A percentile compares a stretch with the other conserved stretches of the same genome.
Conservation (phyloP, 2,329 filamentous ascomycete genomes). For the Knufia fluminis region DNA sequence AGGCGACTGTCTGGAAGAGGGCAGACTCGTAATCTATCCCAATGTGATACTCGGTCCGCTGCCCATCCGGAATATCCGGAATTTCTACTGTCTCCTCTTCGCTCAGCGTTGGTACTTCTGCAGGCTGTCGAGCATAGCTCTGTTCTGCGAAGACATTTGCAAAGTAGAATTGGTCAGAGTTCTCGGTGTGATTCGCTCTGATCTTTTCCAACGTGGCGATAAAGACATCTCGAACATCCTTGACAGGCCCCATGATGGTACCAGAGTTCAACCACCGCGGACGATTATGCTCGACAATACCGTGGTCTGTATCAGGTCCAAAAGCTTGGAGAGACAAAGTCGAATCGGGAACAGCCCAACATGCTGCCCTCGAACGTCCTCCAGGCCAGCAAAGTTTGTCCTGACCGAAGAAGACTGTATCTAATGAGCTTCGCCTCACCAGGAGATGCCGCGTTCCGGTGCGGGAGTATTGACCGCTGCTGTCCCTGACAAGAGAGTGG, state of each 20-base stretch:
- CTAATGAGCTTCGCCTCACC: constrained; percentile 21
- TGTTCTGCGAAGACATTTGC: constrained; percentile 37
- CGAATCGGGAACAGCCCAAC: constrained; percentile 44
- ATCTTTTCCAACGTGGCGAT: constrained; percentile 27
- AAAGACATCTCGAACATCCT: constrained; percentile 30
- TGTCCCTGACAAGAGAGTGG: constrained; percentile 34
- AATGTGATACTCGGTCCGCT: constrained; percentile 27
- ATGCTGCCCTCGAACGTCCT: constrained; percentile 38
- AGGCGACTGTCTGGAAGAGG: constrained; percentile 34
- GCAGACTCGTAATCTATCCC: constrained; percentile 35
- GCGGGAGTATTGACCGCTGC: too few species aligned
- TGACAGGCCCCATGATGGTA: constrained; percentile 43
- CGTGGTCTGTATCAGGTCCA: constrained; percentile 38
- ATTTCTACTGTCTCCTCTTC: background rate
- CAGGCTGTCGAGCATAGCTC: constrained; percentile 32
- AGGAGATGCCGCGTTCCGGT: too few species aligned
- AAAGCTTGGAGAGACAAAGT: constrained; percentile 41
- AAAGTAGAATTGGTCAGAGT: constrained; percentile 39
- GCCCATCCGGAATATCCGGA: background rate
- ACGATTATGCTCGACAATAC: constrained; percentile 31
- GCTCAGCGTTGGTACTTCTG: constrained; percentile 12
- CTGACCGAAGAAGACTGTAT: constrained; percentile 48
- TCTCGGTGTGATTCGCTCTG: constrained; percentile 29
- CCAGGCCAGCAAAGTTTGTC: constrained; percentile 44
- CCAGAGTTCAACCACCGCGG: constrained; percentile 43